Evolutionary conservation across 164 flowering plant genomes (phyloP), one percentile per base, ranked within the genome.

Genomic region (Aristolochia californica): DNA sequence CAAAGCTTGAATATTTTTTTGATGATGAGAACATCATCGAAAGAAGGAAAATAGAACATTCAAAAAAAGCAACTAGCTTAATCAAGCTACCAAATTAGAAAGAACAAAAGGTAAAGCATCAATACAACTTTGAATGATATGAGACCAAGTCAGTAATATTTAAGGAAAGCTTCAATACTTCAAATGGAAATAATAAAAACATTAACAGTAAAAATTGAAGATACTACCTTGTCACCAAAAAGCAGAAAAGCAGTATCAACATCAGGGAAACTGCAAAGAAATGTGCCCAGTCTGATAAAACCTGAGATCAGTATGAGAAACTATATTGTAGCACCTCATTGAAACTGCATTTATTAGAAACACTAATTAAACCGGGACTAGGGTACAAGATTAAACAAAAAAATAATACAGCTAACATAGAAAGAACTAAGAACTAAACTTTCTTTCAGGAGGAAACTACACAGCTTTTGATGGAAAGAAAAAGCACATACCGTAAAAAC

Each of bases 241-340:
- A 61, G 61, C 20, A 45, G 54, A 77, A 52, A 50, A 78, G 49
- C 57, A 80, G 68, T 48, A 82, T 44, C 38, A 76, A 26, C 26
- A 67, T 20, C 59, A 80, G 53, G 61, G 64, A 57, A 48, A 77
- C 43, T 50, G 85, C 75, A 70, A 57, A 67, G 30, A 61, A 5
- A 63, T 69, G 55, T 13, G 62, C 65, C 95, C 93, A 83, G 18
- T 83, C 90, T 45, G 87, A 75, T 57, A 89, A 73, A 69, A 87
- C 86, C 97, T 89, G 81, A 43, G 53, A 70, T 55, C 26, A 65
- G 53, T 24, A 57, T 24, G 38, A n/a, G 22, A 57, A 26, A 9
- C 10, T 7, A 34, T 12, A 34, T 5, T 34, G 40, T 7, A 12
- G 40, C 40, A 28, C 40, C 0, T 34, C 10, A 3, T 34, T 34